phyloP scores from a whole-genome alignment of 192 early-diverging fungal species.

The Lobosporangium transversale region DNA sequence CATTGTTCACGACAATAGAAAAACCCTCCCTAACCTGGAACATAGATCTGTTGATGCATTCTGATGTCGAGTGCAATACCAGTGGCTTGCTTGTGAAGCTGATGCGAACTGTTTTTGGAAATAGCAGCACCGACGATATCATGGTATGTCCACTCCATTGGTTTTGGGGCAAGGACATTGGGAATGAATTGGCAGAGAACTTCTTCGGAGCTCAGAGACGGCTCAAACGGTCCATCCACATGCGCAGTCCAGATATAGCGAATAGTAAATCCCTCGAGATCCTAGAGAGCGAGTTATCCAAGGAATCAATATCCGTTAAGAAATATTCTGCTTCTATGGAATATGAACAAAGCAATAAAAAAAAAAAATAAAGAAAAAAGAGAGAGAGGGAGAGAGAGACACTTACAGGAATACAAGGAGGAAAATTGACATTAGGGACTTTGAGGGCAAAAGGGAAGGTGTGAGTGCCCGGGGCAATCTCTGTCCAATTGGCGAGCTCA shows the following conservation, averaged over 20 bases:
- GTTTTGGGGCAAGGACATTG: constrained; percentile 43
- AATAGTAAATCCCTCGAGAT: constrained; percentile 45
- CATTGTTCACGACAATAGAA: no score
- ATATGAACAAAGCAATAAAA: background rate
- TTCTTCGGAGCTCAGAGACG: constrained; percentile 30
- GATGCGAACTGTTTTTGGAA: constrained; percentile 33
- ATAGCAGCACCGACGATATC: constrained; percentile 15
- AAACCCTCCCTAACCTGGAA: constrained; percentile 45
- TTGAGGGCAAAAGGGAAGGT: constrained; percentile 46
- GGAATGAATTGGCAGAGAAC: constrained; percentile 47
- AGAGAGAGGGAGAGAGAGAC: background rate
- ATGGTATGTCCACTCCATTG: constrained; percentile 40
- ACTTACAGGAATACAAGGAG: constrained; percentile 52
- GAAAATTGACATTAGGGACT: constrained; percentile 50
- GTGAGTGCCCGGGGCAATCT: constrained; percentile 27
- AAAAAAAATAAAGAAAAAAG: background rate
- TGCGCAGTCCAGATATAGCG: constrained; percentile 50
- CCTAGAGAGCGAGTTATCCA: constrained; percentile 18
- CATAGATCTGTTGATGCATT: constrained; percentile 51
- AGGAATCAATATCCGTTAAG: no score
- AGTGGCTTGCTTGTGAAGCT: constrained; percentile 21
- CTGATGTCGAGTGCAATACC: constrained; percentile 39
- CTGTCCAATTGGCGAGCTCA: constrained; percentile 45
- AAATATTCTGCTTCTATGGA: background rate
- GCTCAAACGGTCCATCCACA: constrained; percentile 39